Evolutionary conservation across 208 protist genomes (phyloP).

Genomic region (Trichomonas tenax): DNA sequence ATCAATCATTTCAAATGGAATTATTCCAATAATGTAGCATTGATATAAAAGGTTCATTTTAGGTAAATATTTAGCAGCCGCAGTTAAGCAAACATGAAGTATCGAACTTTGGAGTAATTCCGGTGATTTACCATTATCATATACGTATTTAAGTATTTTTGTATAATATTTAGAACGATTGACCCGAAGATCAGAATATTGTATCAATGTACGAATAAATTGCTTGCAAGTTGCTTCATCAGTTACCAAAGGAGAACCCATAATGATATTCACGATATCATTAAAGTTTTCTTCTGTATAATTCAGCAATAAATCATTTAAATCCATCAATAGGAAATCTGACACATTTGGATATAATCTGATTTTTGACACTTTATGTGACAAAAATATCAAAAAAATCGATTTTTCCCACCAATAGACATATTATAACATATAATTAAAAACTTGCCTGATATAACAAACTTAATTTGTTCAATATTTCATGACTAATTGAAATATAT

Average conservation of each 20-base stretch:
- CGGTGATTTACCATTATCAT: background rate
- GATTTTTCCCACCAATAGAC: too few relatives aligned
- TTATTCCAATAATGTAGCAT: background rate
- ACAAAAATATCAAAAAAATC: too few relatives aligned
- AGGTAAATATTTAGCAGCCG: background rate
- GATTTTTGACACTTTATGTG: too few relatives aligned
- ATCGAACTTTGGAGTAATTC: background rate
- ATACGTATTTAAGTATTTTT: background rate
- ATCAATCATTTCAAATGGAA: background rate
- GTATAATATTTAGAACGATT: background rate
- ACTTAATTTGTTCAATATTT: too few relatives aligned
- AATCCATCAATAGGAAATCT: too few relatives aligned
- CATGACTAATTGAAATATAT: too few relatives aligned
- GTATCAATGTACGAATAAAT: background rate
- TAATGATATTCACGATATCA: background rate
- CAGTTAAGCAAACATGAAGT: background rate
- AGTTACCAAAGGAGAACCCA: background rate
- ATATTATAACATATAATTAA: too few relatives aligned
- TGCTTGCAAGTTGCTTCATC: background rate
- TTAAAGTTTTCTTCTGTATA: background rate
- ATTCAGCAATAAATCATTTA: background rate
- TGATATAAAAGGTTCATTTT: background rate
- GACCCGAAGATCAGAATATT: background rate
- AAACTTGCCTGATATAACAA: too few relatives aligned
- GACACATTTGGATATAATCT: too few relatives aligned